Conservation (phyloP, 352 stramenopile genomes). For the Globisporangium sylvaticum region DNA sequence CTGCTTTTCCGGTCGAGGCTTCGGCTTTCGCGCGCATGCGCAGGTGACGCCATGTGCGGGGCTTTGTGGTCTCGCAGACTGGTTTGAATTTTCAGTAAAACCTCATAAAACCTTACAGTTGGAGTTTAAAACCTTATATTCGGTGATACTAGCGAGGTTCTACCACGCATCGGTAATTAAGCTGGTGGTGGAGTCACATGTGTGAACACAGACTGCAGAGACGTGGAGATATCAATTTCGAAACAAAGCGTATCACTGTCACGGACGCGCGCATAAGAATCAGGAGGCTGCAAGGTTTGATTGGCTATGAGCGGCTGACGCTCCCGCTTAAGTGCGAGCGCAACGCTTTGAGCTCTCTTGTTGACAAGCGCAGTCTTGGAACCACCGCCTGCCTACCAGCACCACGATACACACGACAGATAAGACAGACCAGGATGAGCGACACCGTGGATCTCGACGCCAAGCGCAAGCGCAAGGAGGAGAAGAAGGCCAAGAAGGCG, state of each 20-base stretch:
- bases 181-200: not conserved
- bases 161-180: not conserved
- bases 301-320: constrained; percentile 11
- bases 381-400: not conserved
- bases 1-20: not conserved
- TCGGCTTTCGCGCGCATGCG: not conserved
- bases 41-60: not conserved
- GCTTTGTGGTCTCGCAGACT: not conserved
- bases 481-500: constrained; percentile 35
- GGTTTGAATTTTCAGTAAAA: constrained; percentile 20
- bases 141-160: not conserved
- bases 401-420: not conserved
- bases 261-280: constrained; percentile 14
- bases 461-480: constrained; percentile 30
- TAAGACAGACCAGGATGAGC: constrained; percentile 12
- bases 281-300: constrained; percentile 4
- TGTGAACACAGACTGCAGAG: not conserved
- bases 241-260: constrained; percentile 1
- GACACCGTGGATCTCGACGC: constrained; percentile 19
- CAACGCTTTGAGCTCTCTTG: constrained; percentile 14
- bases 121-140: not conserved
- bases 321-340: constrained; percentile 13
- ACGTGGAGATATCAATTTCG: not conserved
- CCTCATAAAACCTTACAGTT: constrained; percentile 15
- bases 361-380: constrained; percentile 3